Base-by-base conservation (phyloP, 345 rosid genomes). In the Brassica nigra region DNA sequence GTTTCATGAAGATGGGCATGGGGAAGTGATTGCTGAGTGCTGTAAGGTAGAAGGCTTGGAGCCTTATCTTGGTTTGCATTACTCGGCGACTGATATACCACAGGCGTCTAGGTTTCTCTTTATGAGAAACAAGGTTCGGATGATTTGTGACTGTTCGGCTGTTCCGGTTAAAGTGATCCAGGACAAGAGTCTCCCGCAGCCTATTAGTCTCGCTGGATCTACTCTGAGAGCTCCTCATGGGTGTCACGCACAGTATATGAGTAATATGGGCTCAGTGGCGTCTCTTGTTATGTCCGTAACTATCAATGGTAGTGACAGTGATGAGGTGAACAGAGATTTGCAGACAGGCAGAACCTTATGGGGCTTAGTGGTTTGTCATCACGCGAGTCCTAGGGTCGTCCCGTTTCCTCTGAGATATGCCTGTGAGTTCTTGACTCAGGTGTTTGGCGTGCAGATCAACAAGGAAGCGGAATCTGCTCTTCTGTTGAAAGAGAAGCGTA, bases 291-390 rank as follows among this genome's bases (percentile, higher is more conserved):
- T 93, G 97, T 86, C 98, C 31, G 92, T 93, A 16, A 91, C 87
- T 10, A 89, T 90, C 68, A 89, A 88, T 68, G 97, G 90, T 58
- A 87, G 83, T 33, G 89, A 83, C 67, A 83, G 83, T 62, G 73
- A 47, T 66, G 89, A 85, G 68, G 64, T 64, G 65, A 81, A 82
- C 29, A 76, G 77, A 59, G 85, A 82, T 77, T 84, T 73, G 62
- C 86, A 83, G 77, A 88, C 83, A 18, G 87, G 85, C 29, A 88
- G 84, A 78, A 89, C 83, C 34, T 79, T 90, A 79, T 93, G 97
- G 98, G 98, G 98, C 54, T 84, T 93, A 76, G 97, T 93, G 73
- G 98, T 93, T 81, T 93, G 98, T 86, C 98, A 93, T 83, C 97
- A 91, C 82, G 83, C 87, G 12, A 84, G 84, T 82, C 89, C 94